These are phyloP conservation scores for Pisolithus microcarpus DNA, from an alignment of 768 basidiomycete genomes.

Conservation along the genomic window DNA sequence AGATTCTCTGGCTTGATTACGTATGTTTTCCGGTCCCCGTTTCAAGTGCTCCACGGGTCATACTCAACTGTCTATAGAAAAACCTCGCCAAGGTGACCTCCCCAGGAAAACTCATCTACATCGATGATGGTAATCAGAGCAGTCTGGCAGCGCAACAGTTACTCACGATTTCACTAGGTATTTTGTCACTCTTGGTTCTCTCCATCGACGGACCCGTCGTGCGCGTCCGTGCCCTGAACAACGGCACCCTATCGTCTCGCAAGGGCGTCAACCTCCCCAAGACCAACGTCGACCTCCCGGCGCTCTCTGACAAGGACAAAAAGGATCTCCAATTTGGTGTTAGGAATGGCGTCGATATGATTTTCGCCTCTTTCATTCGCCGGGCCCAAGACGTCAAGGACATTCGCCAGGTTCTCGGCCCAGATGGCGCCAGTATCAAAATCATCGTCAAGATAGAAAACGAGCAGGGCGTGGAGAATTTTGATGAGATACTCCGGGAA, in stretches of 20 bases:
- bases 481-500: slow-evolving; percentile 94
- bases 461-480: slow-evolving; percentile 97
- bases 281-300: slow-evolving; percentile 94
- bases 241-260: slow-evolving; percentile 86
- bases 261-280: slow-evolving; percentile 99
- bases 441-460: slow-evolving; percentile 99
- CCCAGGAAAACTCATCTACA: slow-evolving; percentile 95
- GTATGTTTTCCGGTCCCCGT: slow-evolving; percentile 38
- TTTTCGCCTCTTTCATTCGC: slow-evolving; percentile 99
- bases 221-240: slow-evolving; percentile 83
- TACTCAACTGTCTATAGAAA: slow-evolving; percentile 35
- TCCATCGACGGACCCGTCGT: slow-evolving; percentile 78
- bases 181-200: slow-evolving; percentile 88
- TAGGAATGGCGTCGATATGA: slow-evolving; percentile 97
- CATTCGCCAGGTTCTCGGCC: slow-evolving; percentile 89
- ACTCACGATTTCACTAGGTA: slow-evolving; percentile 34
- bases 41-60: slow-evolving; percentile 1
- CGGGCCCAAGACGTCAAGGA: slow-evolving; percentile 89
- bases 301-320: slow-evolving; percentile 98
- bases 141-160: neutral
- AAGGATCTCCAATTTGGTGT: slow-evolving; percentile 91
- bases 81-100: slow-evolving; percentile 95
- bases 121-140: slow-evolving; percentile 74
- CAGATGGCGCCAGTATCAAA: slow-evolving; percentile 93
- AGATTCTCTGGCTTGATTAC: slow-evolving; percentile 90